A percentile compares a stretch with the other conserved stretches of the same genome.
These are phyloP conservation scores for Vitis rupestris DNA, from an alignment of 164 flowering plant species.

Conservation along the genomic window DNA sequence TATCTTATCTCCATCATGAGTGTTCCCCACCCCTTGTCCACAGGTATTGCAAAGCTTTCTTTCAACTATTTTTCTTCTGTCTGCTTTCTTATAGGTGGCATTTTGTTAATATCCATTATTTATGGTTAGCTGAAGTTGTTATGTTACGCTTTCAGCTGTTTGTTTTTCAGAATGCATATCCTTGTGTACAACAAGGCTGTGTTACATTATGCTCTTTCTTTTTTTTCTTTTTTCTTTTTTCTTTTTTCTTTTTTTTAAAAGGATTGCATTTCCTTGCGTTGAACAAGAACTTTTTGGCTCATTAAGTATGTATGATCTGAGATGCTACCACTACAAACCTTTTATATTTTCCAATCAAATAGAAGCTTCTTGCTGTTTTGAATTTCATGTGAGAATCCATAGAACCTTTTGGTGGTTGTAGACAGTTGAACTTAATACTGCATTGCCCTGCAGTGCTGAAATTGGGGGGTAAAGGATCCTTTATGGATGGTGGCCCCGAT, in stretches of 20 bases:
- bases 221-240: neutral
- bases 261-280: neutral
- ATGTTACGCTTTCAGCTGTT: neutral
- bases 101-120: neutral
- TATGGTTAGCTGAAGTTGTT: neutral
- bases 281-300: neutral
- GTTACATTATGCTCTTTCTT: too few relatives aligned
- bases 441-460: too few relatives aligned
- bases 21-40: slow-evolving; percentile 40
- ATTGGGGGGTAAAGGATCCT: too few relatives aligned
- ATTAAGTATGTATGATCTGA: neutral
- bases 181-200: neutral
- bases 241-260: too few relatives aligned
- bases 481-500: too few relatives aligned
- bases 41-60: slow-evolving; percentile 22
- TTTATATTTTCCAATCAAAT: neutral
- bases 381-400: too few relatives aligned
- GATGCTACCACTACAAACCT: neutral
- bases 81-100: neutral
- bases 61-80: neutral
- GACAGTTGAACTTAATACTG: too few relatives aligned
- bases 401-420: too few relatives aligned
- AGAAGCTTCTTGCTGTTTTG: too few relatives aligned
- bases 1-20: slow-evolving; percentile 37
- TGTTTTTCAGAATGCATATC: neutral